Base-by-base conservation (phyloP, 1,284 basidiomycete genomes). In the Melampsora americana region DNA sequence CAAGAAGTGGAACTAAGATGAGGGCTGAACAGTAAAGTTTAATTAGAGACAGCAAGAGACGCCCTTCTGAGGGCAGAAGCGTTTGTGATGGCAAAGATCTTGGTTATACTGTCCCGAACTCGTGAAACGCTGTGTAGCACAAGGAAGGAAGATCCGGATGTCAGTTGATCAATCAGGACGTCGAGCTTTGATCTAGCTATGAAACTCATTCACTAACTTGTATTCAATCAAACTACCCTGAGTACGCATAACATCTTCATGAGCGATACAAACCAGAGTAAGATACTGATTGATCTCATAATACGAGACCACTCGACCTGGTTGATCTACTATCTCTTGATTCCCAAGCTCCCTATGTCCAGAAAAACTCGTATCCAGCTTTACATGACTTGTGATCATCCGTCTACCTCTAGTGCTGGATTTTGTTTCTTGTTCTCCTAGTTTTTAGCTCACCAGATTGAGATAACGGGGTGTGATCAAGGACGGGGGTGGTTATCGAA, bases 221-320 rank as follows among this genome's bases (percentile, higher is more conserved):
- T 72, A 72, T 48, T 72, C 70, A 26, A 72, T 72, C 32, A 72
- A 56, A 26, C 56, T 72, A 35, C 61, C 70, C 35, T 66, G 61
- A 39, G 60, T 64, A 44, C 62, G 60, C 70, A 72, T 72, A 46
- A 72, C 61, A 65, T 72, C 70, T 59, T 72, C 70, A 48, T 72
- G 70, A 48, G 70, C 53, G 26, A 72, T 72, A 30, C 70, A 72
- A 23, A 72, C 70, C n/a, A 72, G 32, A 42, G 61, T 72, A 48
- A 72, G 70, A 56, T 66, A 72, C 35, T 50, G 60, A 28, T 64
- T 72, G 61, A 72, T 66, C 56, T 72, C 70, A 62, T 72, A 72
- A 53, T 64, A 72, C 28, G 70, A 72, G 14, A 72, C 65, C 30
- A 72, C 70, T 26, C 62, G 42, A 30, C 69, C 69, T 18, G 69